Conservation (phyloP, 495 filamentous ascomycete genomes). For the Lasiosphaeria ovina region DNA sequence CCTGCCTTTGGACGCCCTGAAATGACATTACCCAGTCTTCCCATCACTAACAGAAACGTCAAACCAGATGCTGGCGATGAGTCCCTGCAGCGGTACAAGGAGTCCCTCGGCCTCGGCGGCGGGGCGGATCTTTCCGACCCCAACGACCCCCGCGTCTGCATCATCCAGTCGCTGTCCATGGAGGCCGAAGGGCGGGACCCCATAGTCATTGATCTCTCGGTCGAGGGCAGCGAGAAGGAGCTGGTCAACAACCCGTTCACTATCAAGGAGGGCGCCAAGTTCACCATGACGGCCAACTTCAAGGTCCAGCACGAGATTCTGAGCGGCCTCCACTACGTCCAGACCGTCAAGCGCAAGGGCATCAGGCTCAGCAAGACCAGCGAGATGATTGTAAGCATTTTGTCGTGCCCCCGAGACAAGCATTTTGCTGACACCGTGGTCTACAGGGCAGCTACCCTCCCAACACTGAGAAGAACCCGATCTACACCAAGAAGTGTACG, state of each 20-base stretch:
- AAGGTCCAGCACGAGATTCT: constrained; percentile 94
- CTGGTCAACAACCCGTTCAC: constrained; percentile 89
- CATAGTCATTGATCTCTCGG: constrained; percentile 77
- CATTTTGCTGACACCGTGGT: background rate
- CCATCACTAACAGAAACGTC: constrained; percentile 12
- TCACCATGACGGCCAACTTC: constrained; percentile 90
- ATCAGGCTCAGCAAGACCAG: constrained; percentile 83
- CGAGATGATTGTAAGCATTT: constrained; percentile 84
- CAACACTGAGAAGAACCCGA: constrained; percentile 76
- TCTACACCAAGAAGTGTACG: constrained; percentile 90
- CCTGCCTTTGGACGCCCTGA: too few relatives aligned
- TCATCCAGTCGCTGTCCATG: constrained; percentile 87
- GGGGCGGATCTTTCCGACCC: constrained; percentile 62
- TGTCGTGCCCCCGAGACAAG: background rate
- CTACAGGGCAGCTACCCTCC: constrained; percentile 78
- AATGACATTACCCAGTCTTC: too few relatives aligned
- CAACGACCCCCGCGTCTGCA: constrained; percentile 75
- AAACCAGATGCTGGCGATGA: constrained; percentile 72
- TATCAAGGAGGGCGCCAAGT: constrained; percentile 91
- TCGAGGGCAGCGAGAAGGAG: constrained; percentile 59
- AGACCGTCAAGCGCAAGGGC: constrained; percentile 84
- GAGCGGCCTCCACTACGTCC: constrained; percentile 90
- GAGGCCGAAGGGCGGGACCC: constrained; percentile 74
- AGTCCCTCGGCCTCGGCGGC: constrained; percentile 80
- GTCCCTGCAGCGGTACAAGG: constrained; percentile 94